Conservation (phyloP, 768 basidiomycete species). For the Lactarius trivialis region DNA sequence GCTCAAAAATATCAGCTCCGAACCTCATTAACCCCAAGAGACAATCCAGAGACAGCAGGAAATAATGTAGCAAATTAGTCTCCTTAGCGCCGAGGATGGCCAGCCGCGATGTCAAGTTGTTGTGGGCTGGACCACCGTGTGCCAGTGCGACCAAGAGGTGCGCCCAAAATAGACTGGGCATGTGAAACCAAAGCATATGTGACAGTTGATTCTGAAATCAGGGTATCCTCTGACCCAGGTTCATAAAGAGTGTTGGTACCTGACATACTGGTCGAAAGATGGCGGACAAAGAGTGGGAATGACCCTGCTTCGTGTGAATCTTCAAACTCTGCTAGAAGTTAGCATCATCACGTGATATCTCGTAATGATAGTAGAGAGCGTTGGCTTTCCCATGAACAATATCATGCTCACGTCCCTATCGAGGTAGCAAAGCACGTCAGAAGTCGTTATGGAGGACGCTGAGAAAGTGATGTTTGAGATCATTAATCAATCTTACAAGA, state of each 20-base stretch:
- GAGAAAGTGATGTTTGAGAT: neutral
- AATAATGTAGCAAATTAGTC: neutral
- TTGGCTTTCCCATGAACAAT: neutral
- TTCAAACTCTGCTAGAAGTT: neutral
- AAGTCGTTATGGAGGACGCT: neutral
- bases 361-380: too few relatives aligned
- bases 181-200: constrained; percentile 2
- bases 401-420: neutral
- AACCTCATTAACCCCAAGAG: neutral
- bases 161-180: neutral
- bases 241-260: constrained; percentile 10
- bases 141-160: neutral
- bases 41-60: neutral
- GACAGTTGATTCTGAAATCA: neutral
- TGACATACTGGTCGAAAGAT: constrained; percentile 8
- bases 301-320: constrained; percentile 1
- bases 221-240: neutral
- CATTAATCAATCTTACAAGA: neutral
- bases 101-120: constrained; percentile 4
- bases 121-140: constrained; percentile 1
- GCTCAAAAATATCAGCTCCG: neutral
- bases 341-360: constrained; percentile 10
- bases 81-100: constrained; percentile 1
- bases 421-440: neutral
- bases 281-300: constrained; percentile 12